These are phyloP conservation scores for Amanita muscaria DNA, from an alignment of 768 basidiomycete species.

Conservation along the genomic window DNA sequence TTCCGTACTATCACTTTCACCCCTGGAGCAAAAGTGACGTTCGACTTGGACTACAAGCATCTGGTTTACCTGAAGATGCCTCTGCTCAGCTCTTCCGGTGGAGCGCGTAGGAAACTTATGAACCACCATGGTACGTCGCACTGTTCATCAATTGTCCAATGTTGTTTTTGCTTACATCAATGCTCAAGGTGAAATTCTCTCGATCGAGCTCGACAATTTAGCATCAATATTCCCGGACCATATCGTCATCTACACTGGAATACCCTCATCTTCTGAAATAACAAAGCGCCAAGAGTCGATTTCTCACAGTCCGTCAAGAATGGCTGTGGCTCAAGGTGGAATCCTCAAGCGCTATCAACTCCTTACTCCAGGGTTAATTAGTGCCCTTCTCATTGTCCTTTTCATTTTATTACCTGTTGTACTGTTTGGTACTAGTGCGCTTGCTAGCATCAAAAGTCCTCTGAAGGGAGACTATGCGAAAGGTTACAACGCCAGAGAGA, in stretches of 20 bases:
- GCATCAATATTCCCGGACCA: conserved; percentile 46
- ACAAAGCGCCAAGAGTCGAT: conserved; percentile 40
- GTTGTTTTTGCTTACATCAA: neutral
- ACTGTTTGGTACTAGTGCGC: conserved; percentile 52
- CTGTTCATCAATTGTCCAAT: neutral
- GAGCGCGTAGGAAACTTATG: conserved; percentile 38
- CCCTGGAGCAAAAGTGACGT: conserved; percentile 27
- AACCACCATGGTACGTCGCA: conserved; percentile 38
- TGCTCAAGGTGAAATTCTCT: neutral
- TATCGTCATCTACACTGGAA: conserved; percentile 60
- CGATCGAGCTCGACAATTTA: conserved; percentile 32
- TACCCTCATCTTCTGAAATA: conserved; percentile 23
- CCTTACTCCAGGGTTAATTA: conserved; percentile 69
- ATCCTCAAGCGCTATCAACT: conserved; percentile 70
- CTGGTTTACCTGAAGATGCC: conserved; percentile 53
- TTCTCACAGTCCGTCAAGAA: too few species aligned
- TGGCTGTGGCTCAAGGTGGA: too few species aligned
- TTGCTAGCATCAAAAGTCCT: conserved; percentile 70
- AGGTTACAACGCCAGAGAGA: conserved; percentile 59
- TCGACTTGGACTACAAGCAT: conserved; percentile 37
- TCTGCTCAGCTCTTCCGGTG: neutral
- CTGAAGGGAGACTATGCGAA: conserved; percentile 54
- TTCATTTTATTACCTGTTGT: conserved; percentile 63
- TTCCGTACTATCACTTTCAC: conserved; percentile 37
- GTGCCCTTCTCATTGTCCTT: conserved; percentile 50